phyloP scores from a whole-genome alignment of 306 rosid genomes.

The Casuarina glauca region DNA sequence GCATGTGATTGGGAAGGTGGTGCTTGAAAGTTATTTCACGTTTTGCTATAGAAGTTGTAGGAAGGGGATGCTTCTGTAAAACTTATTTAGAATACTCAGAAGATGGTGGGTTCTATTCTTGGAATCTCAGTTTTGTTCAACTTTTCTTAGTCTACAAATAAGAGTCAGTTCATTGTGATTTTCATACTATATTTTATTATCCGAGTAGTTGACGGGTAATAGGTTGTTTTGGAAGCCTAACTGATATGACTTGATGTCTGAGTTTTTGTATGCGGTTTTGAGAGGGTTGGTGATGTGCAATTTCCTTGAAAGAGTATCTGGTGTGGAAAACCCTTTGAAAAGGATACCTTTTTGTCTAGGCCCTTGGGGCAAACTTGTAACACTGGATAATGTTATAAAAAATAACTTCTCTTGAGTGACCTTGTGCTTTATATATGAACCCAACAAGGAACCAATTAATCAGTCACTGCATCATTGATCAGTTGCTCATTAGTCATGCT shows the following conservation, averaged over 20 bases:
- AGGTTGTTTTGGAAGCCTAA: neutral
- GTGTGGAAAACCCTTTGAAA: neutral
- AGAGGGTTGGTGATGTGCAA: neutral
- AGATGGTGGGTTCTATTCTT: neutral
- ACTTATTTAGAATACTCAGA: neutral
- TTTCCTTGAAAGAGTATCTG: neutral
- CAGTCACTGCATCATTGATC: too few species aligned
- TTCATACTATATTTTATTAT: neutral
- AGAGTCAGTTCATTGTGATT: neutral
- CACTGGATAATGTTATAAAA: neutral
- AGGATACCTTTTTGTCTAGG: neutral
- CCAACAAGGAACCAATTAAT: neutral
- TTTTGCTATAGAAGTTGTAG: neutral
- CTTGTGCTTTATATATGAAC: neutral
- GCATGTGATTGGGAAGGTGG: neutral
- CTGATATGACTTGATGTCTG: neutral
- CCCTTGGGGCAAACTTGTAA: neutral
- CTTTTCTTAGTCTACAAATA: neutral
- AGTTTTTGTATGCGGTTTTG: neutral
- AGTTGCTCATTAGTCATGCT: neutral
- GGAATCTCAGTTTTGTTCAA: neutral
- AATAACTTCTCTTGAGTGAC: neutral
- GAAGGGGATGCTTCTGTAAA: neutral
- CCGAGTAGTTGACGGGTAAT: neutral
- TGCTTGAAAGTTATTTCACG: too few species aligned